Base-by-base conservation (phyloP, 352 stramenopile species). In the Thalassiosira ordinaria region DNA sequence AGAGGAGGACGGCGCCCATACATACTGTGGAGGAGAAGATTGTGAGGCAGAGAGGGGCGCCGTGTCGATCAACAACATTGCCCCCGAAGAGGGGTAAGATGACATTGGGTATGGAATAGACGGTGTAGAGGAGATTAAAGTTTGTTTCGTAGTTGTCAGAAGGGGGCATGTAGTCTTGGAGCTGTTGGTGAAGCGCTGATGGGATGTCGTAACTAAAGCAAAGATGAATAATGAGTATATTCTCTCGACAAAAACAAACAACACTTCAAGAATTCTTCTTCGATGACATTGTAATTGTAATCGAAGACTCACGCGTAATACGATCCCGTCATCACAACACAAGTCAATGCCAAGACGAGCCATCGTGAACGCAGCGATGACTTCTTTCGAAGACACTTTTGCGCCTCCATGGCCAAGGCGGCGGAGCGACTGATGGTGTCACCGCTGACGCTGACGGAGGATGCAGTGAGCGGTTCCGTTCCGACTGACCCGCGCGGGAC, bases 21-120 rank as follows among this genome's bases (percentile, higher is more conserved):
- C 96, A 84, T 63, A 97, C 96, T 20, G 92, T 79, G 5, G 86
- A 87, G 5, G 93, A 95, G 78, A 98, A 98, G 2, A 95, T 66
- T 9, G 97, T 79, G 51, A 97, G 84, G 85, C 95, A 97, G 41
- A 92, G 70, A 4, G 94, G 90, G 18, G 95, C 91, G 29, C 96
- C 96, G 35, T 96, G 95, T 49, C 91, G 89, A 75, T 98, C 95
- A 11, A 97, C 94, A 26, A 98, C 85, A 29, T 96, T 92, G 22
- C 96, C 96, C 24, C 96, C 96, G 57, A 98, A 96, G 76, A 98
- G 97, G 16, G 96, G 96, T 52, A 98, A 70, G 27, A 97, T 66
- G 31, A 97, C 96, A 74, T 98, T 98, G 13, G 95, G 95, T 56
- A 97, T 91, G 41, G 93, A 97, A 83, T 98, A 97, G 51, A 97